phyloP scores from a whole-genome alignment of 164 flowering plant species.

The Tetrastigma voinierianum region DNA sequence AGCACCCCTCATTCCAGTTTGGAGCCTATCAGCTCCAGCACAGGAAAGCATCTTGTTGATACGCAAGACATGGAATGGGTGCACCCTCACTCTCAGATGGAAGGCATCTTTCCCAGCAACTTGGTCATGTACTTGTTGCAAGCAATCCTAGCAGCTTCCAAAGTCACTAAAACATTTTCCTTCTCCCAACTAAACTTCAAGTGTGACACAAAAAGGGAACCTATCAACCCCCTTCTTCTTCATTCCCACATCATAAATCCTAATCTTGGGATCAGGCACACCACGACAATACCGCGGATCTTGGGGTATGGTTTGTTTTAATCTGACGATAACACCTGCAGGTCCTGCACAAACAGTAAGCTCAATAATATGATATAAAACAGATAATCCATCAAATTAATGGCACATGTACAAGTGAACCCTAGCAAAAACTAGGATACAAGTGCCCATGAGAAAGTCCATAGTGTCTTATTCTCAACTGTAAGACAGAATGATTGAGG shows the following conservation, averaged over 20 bases:
- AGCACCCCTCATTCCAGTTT: conserved; percentile 45
- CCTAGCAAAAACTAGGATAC: too few species aligned
- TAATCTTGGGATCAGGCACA: conserved; percentile 44
- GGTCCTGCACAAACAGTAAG: conserved; percentile 20
- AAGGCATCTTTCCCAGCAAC: conserved; percentile 43
- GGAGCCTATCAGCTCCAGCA: conserved; percentile 53
- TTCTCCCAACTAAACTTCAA: conserved; percentile 42
- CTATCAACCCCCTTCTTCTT: conserved; percentile 44
- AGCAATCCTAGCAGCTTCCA: conserved; percentile 25
- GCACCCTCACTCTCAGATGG: conserved; percentile 38
- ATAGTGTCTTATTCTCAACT: too few species aligned
- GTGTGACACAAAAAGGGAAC: conserved; percentile 41
- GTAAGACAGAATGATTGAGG: too few species aligned
- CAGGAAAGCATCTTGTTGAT: conserved; percentile 51
- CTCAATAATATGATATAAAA: too few species aligned
- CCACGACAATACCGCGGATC: conserved; percentile 40
- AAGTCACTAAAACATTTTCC: conserved; percentile 29
- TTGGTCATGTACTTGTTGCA: conserved; percentile 33
- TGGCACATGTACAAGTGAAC: too few species aligned
- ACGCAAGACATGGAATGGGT: conserved; percentile 41
- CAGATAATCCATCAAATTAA: too few species aligned
- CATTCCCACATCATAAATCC: conserved; percentile 43
- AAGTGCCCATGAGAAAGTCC: too few species aligned
- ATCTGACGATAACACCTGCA: conserved; percentile 45
- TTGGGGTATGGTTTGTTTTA: conserved; percentile 44